A percentile compares a stretch with the other conserved stretches of the same genome.
Conservation (phyloP, 208 protist species). For the Wallacemonas sp. region DNA sequence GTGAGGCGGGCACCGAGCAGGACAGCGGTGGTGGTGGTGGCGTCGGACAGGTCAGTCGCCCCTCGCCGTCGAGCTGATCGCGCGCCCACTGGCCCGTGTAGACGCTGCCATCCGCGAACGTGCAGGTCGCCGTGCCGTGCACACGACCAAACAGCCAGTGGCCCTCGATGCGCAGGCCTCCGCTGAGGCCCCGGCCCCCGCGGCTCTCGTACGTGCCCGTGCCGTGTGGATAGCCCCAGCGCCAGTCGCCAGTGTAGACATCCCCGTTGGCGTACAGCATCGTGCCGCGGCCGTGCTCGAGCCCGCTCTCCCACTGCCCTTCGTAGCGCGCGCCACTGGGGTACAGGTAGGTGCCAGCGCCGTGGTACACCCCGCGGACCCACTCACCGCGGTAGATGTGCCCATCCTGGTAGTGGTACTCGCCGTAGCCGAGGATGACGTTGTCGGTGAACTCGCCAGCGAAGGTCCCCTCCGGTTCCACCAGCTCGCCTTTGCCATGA, state of each 20-base stretch:
- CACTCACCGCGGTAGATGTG: slow-evolving; percentile 92
- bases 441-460: slow-evolving; percentile 79
- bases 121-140: slow-evolving; percentile 61
- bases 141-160: slow-evolving; percentile 71
- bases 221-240: slow-evolving; percentile 69
- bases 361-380: slow-evolving; percentile 68
- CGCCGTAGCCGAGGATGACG: slow-evolving; percentile 78
- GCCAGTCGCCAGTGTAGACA: slow-evolving; percentile 76
- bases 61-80: slow-evolving; percentile 64
- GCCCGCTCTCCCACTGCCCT: slow-evolving; percentile 68
- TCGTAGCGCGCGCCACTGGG: slow-evolving; percentile 77
- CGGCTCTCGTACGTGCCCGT: slow-evolving; percentile 49
- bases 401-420: slow-evolving; percentile 88
- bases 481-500: slow-evolving; percentile 80
- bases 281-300: slow-evolving; percentile 72
- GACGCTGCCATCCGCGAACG: slow-evolving; percentile 63
- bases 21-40: neutral
- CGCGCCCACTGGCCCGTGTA: slow-evolving; percentile 77
- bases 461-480: slow-evolving; percentile 83
- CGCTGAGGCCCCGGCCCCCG: slow-evolving; percentile 3
- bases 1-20: too few relatives aligned
- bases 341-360: slow-evolving; percentile 69
- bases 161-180: slow-evolving; percentile 58
- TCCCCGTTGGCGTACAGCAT: slow-evolving; percentile 83
- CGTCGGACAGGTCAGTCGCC: slow-evolving; percentile 32